Evolutionary conservation across 192 early-diverging fungal genomes (phyloP), one percentile per base, ranked within the genome.

Genomic region (Allomyces javanicus): DNA sequence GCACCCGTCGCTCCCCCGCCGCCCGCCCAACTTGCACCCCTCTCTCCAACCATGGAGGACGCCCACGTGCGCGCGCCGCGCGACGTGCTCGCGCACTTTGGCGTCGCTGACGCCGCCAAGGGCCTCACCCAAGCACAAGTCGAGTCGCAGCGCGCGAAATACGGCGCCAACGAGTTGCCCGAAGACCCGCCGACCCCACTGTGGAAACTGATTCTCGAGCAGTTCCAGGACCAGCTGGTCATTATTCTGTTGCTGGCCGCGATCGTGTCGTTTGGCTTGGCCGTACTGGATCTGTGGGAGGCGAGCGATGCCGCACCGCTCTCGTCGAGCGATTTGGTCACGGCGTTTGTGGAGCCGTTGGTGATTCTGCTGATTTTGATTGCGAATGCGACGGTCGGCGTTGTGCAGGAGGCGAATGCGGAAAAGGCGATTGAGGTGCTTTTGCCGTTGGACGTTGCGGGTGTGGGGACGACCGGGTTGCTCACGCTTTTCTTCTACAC

Each of bases 171-270:
- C 79, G 93, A 91, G 76, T 81, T 99, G 44, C 91, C 94, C 64
- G 85, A 89, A 58, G 92, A 96, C 44, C 87, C 89, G 40, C 76
- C 85, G 22, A 96, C 92, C 7, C 92, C 96, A 17, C 75, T 97
- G 5, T 94, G 89, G 87, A 76, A 89, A 70, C 83, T 99, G 67
- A 89, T 99, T 64, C 71, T 92, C 63, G 94, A 93, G 75, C 96
- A 99, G 78, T 97, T 99, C 77, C 80, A 96, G 77, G 96, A 99
- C 80, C 94, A 97, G 74, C 85, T 99, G 44, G 96, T 99, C 25
- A 78, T 97, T 44, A 99, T 99, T 66, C 81, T 99, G 33, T 79
- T 97, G 3, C 78, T 74, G 65, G 93, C 96, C 23, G 96, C 96
- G 44, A 82, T 77, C 17, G 77, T 99, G 23, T 97, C 94, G 40